Conservation (phyloP, 2,329 filamentous ascomycete species). For the Diaporthe sp. region DNA sequence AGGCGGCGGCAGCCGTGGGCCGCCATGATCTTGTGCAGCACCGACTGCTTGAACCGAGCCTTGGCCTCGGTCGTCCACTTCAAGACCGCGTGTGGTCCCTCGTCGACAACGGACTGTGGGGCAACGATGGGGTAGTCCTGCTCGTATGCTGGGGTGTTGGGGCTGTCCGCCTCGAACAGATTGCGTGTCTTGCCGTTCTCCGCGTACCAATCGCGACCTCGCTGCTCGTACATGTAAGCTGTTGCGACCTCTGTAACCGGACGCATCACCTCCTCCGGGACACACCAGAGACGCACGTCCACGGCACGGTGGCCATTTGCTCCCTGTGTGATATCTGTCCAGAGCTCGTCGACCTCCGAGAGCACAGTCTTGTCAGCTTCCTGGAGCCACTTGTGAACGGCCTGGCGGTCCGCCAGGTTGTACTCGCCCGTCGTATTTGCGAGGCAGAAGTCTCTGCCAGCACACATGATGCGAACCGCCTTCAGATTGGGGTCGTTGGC, state of each 20-base stretch:
- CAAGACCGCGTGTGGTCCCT: not conserved
- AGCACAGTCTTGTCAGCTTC: not conserved
- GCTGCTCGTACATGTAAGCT: not conserved
- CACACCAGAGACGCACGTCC: slow-evolving; percentile 24
- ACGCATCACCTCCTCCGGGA: not conserved
- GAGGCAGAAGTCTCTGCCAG: not conserved
- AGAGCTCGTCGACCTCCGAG: not conserved
- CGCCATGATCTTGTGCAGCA: not conserved
- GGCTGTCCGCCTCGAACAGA: not conserved
- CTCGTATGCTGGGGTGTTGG: not conserved
- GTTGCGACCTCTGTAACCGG: not conserved
- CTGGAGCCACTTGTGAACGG: not conserved
- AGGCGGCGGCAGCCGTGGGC: not conserved
- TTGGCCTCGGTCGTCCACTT: not conserved
- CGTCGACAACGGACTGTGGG: not conserved
- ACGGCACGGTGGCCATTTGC: not conserved
- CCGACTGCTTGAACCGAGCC: not conserved
- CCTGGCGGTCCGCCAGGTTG: not conserved
- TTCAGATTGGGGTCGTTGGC: not conserved
- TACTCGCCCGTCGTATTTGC: not conserved
- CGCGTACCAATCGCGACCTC: slow-evolving; percentile 10
- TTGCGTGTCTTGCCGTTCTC: not conserved
- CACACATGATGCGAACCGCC: not conserved
- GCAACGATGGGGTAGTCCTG: not conserved
- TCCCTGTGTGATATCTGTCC: not conserved